Evolutionary conservation across 345 rosid species (phyloP).

Genomic region (Streptanthus diversifolius): DNA sequence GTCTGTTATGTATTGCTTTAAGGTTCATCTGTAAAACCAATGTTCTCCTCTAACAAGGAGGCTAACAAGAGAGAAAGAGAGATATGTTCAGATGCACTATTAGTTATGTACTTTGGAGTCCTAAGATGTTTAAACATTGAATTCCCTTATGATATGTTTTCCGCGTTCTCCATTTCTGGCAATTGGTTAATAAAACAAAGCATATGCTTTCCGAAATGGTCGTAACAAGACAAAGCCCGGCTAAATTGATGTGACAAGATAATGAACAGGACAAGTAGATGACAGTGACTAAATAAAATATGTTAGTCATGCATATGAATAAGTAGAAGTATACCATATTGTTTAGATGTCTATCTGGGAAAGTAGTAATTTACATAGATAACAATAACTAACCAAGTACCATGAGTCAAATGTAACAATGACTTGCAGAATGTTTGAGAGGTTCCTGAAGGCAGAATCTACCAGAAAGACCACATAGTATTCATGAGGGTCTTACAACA

Average conservation of each 20-base stretch:
- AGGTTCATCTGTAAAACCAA: constrained; percentile 21
- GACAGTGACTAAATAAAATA: background rate
- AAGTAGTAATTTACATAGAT: background rate
- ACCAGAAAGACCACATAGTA: too few species aligned
- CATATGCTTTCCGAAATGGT: background rate
- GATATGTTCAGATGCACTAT: constrained; percentile 5
- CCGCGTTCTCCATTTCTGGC: background rate
- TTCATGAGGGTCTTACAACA: background rate
- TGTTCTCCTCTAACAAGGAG: constrained; percentile 6
- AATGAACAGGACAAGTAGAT: background rate
- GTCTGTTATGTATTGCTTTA: constrained; percentile 19
- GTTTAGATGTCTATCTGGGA: background rate
- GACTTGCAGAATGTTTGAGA: background rate
- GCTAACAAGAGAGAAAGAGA: constrained; percentile 14
- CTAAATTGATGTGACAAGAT: background rate
- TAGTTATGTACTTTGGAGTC: constrained; percentile 12
- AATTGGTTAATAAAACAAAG: background rate
- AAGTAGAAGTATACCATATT: background rate
- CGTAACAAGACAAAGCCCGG: background rate
- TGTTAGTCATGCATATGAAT: background rate
- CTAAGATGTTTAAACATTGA: constrained; percentile 4
- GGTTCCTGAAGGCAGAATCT: too few species aligned
- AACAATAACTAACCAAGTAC: background rate
- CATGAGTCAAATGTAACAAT: too few species aligned
- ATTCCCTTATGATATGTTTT: background rate